These are phyloP conservation scores for Phialophora verrucosa DNA, from an alignment of 2,329 filamentous ascomycete species.

Conservation along the genomic window DNA sequence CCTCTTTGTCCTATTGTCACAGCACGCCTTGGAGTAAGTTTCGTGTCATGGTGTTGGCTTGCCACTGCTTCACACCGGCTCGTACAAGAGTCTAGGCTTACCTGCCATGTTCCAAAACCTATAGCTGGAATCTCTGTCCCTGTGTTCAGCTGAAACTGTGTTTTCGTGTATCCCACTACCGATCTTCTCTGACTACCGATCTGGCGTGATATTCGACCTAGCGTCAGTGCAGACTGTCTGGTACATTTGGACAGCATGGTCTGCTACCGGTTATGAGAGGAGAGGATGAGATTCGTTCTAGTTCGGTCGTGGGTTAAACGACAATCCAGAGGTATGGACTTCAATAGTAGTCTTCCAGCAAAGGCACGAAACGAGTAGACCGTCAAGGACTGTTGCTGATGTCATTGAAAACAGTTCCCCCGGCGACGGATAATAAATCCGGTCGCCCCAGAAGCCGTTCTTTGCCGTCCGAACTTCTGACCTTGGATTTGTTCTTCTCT, in stretches of 20 bases:
- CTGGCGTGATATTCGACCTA: conserved; percentile 27
- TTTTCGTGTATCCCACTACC: conserved; percentile 33
- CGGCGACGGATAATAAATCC: neutral
- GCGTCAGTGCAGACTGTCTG: conserved; percentile 14
- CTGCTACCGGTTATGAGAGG: neutral
- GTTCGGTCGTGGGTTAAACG: neutral
- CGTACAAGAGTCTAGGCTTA: neutral
- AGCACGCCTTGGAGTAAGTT: neutral
- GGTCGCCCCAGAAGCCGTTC: neutral
- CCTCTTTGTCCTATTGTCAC: conserved; percentile 50
- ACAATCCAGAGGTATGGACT: neutral
- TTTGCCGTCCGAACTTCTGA: neutral
- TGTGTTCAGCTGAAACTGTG: conserved; percentile 49
- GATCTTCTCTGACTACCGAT: conserved; percentile 27
- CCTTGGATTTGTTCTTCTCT: neutral
- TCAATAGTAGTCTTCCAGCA: neutral
- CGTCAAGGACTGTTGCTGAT: neutral
- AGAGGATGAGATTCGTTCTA: neutral
- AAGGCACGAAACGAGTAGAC: neutral
- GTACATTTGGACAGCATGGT: conserved; percentile 27
- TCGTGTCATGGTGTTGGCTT: neutral
- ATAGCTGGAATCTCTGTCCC: conserved; percentile 55
- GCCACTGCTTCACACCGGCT: neutral
- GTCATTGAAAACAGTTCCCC: neutral
- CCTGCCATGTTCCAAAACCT: conserved; percentile 61